Evolutionary conservation across 78 protist species (phyloP).

Genomic region (Dictyostelium intermedium): DNA sequence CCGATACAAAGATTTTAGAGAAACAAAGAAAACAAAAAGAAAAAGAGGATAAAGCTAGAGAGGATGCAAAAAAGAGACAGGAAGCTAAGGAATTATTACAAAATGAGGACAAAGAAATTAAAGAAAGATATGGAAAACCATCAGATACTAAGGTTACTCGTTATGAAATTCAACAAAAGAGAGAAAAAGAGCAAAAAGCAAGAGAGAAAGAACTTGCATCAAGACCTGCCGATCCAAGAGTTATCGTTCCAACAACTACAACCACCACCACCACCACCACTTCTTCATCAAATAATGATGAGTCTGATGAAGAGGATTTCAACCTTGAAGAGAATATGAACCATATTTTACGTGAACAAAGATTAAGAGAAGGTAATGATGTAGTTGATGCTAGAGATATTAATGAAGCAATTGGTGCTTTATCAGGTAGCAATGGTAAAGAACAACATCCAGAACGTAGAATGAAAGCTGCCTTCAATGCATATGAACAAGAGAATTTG

Average conservation of each 20-base stretch:
- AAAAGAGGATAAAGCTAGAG: slow-evolving; percentile 50
- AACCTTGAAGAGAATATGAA: slow-evolving; percentile 50
- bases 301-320: neutral
- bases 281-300: neutral
- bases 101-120: slow-evolving; percentile 50
- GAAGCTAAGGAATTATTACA: slow-evolving; percentile 27
- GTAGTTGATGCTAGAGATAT: slow-evolving; percentile 41
- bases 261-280: slow-evolving; percentile 20
- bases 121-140: slow-evolving; percentile 44
- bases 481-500: slow-evolving; percentile 47
- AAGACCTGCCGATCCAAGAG: neutral
- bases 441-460: slow-evolving; percentile 78
- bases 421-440: neutral
- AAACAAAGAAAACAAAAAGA: slow-evolving; percentile 62
- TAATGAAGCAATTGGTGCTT: slow-evolving; percentile 41
- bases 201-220: slow-evolving; percentile 24
- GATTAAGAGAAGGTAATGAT: slow-evolving; percentile 22
- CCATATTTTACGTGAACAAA: slow-evolving; percentile 42
- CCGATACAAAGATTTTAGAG: slow-evolving; percentile 44
- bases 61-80: slow-evolving; percentile 51
- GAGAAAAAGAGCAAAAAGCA: slow-evolving; percentile 31
- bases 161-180: slow-evolving; percentile 31
- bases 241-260: neutral
- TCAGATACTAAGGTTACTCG: slow-evolving; percentile 48
- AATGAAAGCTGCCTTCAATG: slow-evolving; percentile 77